phyloP scores from a whole-genome alignment of 768 basidiomycete genomes.

The Strobilomyces echinocephalus region DNA sequence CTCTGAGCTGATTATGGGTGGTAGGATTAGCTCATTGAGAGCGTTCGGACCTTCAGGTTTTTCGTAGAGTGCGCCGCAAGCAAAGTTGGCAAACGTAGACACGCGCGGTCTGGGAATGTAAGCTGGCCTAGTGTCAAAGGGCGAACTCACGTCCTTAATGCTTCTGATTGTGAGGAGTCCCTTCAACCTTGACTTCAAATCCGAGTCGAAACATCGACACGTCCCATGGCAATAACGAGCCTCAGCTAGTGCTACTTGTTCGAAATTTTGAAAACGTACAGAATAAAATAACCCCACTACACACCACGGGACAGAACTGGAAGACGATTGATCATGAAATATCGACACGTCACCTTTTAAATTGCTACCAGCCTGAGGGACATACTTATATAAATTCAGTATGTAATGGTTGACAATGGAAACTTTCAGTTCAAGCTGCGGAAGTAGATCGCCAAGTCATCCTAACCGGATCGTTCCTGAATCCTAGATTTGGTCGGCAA shows the following conservation, averaged over 20 bases:
- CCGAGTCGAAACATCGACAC: too few relatives aligned
- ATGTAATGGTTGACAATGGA: not conserved
- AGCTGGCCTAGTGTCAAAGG: not conserved
- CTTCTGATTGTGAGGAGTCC: not conserved
- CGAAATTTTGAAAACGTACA: too few relatives aligned
- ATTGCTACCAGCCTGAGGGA: too few relatives aligned
- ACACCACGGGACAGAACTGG: conserved; percentile 7
- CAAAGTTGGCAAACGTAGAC: not conserved
- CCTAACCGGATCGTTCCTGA: conserved; percentile 6
- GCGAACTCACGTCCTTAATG: not conserved
- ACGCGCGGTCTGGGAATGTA: not conserved
- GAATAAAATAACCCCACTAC: too few relatives aligned
- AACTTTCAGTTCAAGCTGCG: conserved; percentile 3
- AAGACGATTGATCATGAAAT: too few relatives aligned
- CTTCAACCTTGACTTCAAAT: too few relatives aligned
- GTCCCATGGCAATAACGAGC: not conserved
- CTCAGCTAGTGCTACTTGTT: not conserved
- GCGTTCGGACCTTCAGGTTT: conserved; percentile 41
- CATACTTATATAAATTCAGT: not conserved
- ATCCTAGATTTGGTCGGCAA: conserved; percentile 9
- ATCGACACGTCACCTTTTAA: not conserved
- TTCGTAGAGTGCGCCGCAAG: conserved; percentile 18
- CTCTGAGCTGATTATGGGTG: conserved; percentile 66
- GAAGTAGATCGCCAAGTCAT: conserved; percentile 15
- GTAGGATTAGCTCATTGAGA: conserved; percentile 52